Base-by-base conservation (phyloP, 2,329 filamentous ascomycete genomes). In the Trichoderma sp. region DNA sequence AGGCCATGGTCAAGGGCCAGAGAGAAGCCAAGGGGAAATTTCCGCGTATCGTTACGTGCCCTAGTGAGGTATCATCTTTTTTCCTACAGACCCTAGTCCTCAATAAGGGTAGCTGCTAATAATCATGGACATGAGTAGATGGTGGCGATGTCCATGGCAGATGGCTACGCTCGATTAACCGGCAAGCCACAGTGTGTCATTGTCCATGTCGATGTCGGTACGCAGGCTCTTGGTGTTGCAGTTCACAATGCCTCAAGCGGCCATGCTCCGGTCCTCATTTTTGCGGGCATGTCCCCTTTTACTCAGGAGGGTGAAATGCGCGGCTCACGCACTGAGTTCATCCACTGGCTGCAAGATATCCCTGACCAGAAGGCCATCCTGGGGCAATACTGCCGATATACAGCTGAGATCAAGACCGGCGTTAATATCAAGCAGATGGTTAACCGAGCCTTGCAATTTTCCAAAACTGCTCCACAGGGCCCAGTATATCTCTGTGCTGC, bases 91-190 rank as follows among this genome's bases (percentile, higher is more conserved):
- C 13, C 13, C 32, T 37, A 25, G 22, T 57, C 3, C 4, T 37
- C 15, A 5, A 15, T 58, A 29, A 58, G 22, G 35, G 15, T 19
- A 8, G 27, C 22, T 12, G 34, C 35, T 58, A 5, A 58, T 58
- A 39, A 19, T 10, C 12, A 15, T 22, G 19, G 17, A 17, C 8
- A n/a, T 58, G 13, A 39, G 12, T 58, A 58, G 56, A 58, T 58
- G 56, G 56, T 58, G 19, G 56, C 56, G 3, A 58, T 58, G 56
- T 58, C 56, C 34, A 42, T 58, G 56, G 56, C 56, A 42, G 56
- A 58, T 58, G 56, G 56, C 35, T 58, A 58, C 15, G 56, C 56
- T 13, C 56, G 56, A 7, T 27, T 58, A 4, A 58, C 56, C 29
- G 56, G 56, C 9, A 58, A 58, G 56, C 56, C 56, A 27, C 56